Evolutionary conservation across 2,329 filamentous ascomycete species (phyloP).

Genomic region (Xylariales sp.): DNA sequence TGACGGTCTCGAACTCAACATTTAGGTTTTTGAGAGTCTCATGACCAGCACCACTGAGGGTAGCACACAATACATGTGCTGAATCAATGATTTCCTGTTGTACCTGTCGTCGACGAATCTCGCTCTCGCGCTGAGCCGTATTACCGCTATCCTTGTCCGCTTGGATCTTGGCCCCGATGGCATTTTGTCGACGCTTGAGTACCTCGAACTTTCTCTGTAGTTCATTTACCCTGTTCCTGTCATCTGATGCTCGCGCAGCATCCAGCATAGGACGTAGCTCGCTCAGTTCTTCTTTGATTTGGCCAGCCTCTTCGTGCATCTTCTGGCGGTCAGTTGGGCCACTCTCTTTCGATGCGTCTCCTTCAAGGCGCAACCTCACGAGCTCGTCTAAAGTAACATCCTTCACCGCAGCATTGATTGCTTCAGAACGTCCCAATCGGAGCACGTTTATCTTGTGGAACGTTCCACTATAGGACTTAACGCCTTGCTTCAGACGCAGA

Average conservation of each 20-base stretch:
- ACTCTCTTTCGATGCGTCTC: slow-evolving; percentile 44
- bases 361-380: slow-evolving; percentile 68
- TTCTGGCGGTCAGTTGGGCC: slow-evolving; percentile 53
- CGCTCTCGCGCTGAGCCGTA: slow-evolving; percentile 74
- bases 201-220: slow-evolving; percentile 75
- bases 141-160: slow-evolving; percentile 82
- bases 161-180: slow-evolving; percentile 80
- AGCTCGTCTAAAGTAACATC: slow-evolving; percentile 94
- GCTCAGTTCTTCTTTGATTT: slow-evolving; percentile 72
- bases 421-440: slow-evolving; percentile 84
- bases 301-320: slow-evolving; percentile 58
- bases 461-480: slow-evolving; percentile 72
- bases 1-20: slow-evolving; percentile 96
- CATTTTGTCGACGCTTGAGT: slow-evolving; percentile 70
- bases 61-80: slow-evolving; percentile 91
- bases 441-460: slow-evolving; percentile 78
- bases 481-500: slow-evolving; percentile 81
- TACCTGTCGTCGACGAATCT: slow-evolving; percentile 76
- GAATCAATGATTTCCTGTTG: slow-evolving; percentile 90
- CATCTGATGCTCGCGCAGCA: slow-evolving; percentile 53
- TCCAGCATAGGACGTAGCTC: slow-evolving; percentile 70
- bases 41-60: slow-evolving; percentile 90
- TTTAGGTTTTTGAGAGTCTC: slow-evolving; percentile 94
- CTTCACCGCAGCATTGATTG: slow-evolving; percentile 81
- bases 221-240: slow-evolving; percentile 42